Evolutionary conservation across 441 rosid genomes (phyloP), one percentile per base, ranked within the genome.

Genomic region (Viola pubescens): DNA sequence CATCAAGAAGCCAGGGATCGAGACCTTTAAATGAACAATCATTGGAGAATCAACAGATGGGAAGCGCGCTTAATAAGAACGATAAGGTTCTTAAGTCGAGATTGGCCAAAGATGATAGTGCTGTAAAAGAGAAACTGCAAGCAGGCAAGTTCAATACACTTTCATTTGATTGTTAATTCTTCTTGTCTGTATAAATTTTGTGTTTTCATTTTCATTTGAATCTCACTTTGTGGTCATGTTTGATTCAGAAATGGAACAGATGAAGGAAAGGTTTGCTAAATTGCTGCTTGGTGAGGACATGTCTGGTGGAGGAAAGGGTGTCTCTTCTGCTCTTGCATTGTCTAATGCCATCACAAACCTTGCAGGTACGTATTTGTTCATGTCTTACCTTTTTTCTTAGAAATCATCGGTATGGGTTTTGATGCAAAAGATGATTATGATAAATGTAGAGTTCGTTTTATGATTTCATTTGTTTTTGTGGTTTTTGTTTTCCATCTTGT

Each of bases 271-370:
- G 69, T 88, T 88, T 68, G 81, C 89, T 3, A 94, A 88, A 78
- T 59, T 94, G 76, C 87, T 94, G 42, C 50, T 90, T 62, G 99
- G 99, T 12, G 98, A 91, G 72, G 99, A 94, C 58, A 91, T 94
- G 97, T 91, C 98, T 43, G 97, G 99, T 16, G 97, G 98, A 68
- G 95, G 97, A 39, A 83, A 91, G 76, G 99, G 99, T 26, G 96
- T 94, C 55, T 87, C 96, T 10, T 94, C 98, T 46, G 98, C 98
- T 63, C 73, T 94, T 51, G 96, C 99, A 42, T 68, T 94, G 70
- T 94, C 99, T 52, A 91, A 94, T 75, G 95, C 98, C 68, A 75
- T 87, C 63, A 88, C 98, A 53, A 91, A 91, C 57, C 90, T 88
- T 69, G 91, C 99, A 10, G 98, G 98, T 86, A 72, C 6, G 37